Evolutionary conservation across 169 alveolate genomes (phyloP).

Genomic region (Babesia caballi): DNA sequence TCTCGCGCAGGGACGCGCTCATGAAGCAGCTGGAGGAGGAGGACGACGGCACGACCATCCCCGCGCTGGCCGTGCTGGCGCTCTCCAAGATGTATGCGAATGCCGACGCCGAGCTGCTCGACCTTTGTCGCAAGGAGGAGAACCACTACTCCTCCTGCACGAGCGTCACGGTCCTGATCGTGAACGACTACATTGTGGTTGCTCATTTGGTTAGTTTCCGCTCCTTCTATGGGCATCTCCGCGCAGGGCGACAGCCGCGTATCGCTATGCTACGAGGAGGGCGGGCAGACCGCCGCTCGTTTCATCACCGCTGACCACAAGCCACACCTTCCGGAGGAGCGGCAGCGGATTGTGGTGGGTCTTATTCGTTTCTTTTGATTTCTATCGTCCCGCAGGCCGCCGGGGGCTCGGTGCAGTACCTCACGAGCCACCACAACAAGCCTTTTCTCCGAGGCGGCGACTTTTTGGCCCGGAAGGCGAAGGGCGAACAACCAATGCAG

Average conservation of each 20-base stretch:
- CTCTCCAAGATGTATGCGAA: slow-evolving; percentile 55
- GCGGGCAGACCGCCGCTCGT: slow-evolving; percentile 33
- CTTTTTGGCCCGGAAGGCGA: slow-evolving; percentile 72
- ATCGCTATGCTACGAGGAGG: slow-evolving; percentile 33
- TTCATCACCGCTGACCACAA: slow-evolving; percentile 77
- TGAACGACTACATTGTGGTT: slow-evolving; percentile 66
- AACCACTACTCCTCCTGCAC: slow-evolving; percentile 80
- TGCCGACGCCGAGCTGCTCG: slow-evolving; percentile 70
- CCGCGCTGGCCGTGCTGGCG: slow-evolving; percentile 27
- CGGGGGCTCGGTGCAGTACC: slow-evolving; percentile 69
- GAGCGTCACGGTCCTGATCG: slow-evolving; percentile 74
- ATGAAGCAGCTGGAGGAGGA: slow-evolving; percentile 3
- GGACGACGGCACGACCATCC: slow-evolving; percentile 1
- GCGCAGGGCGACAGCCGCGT: slow-evolving; percentile 59
- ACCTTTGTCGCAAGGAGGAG: slow-evolving; percentile 48
- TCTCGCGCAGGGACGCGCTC: slow-evolving; percentile 4
- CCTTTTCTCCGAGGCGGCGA: slow-evolving; percentile 83
- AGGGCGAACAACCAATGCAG: slow-evolving; percentile 85
- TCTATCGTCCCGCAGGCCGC: slow-evolving; percentile 14
- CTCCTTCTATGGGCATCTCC: background rate
- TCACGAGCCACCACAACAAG: slow-evolving; percentile 75
- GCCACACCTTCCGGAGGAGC: slow-evolving; percentile 73
- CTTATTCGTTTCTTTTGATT: background rate
- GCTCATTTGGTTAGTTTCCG: slow-evolving; percentile 73
- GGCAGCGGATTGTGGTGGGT: slow-evolving; percentile 58